Conservation (phyloP, 1,284 basidiomycete genomes). For the Peniophora sp. region DNA sequence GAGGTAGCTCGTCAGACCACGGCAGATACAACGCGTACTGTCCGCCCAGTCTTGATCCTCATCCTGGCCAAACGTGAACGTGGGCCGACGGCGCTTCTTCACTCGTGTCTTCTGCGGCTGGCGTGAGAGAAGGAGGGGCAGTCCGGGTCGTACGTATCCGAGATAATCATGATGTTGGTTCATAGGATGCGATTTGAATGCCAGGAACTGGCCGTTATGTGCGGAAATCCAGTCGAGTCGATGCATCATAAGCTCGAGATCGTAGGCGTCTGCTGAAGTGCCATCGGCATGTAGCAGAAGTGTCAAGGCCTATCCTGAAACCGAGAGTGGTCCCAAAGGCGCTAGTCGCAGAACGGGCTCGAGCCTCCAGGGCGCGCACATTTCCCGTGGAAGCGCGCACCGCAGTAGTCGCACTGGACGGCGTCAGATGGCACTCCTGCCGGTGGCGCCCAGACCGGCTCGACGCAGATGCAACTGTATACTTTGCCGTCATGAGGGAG, state of each 20-base stretch:
- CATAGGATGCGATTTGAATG: constrained; percentile 54
- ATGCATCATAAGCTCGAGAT: constrained; percentile 68
- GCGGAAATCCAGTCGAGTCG: constrained; percentile 64
- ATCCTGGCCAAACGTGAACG: constrained; percentile 71
- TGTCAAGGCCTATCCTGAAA: constrained; percentile 73
- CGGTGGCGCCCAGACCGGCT: constrained; percentile 66
- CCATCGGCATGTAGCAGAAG: constrained; percentile 66
- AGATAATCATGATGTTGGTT: constrained; percentile 68
- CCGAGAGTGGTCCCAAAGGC: constrained; percentile 59
- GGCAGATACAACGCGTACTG: constrained; percentile 72
- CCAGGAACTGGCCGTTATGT: constrained; percentile 70
- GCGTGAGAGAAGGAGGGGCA: constrained; percentile 70
- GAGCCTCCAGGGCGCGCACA: constrained; percentile 81
- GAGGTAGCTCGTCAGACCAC: constrained; percentile 56
- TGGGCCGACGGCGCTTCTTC: constrained; percentile 60
- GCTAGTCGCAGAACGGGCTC: constrained; percentile 81
- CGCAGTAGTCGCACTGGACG: constrained; percentile 81
- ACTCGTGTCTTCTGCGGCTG: constrained; percentile 44
- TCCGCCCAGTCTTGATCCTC: constrained; percentile 65
- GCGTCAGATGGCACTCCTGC: constrained; percentile 68
- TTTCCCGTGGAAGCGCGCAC: constrained; percentile 74
- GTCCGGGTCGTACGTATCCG: constrained; percentile 68
- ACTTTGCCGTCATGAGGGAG: constrained; percentile 68
- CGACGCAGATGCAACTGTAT: constrained; percentile 74
- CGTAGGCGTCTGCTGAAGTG: constrained; percentile 59